Evolutionary conservation across 1,139 yeast genomes (phyloP), one percentile per base, ranked within the genome.

Genomic region (Sugiyamaella novakii): DNA sequence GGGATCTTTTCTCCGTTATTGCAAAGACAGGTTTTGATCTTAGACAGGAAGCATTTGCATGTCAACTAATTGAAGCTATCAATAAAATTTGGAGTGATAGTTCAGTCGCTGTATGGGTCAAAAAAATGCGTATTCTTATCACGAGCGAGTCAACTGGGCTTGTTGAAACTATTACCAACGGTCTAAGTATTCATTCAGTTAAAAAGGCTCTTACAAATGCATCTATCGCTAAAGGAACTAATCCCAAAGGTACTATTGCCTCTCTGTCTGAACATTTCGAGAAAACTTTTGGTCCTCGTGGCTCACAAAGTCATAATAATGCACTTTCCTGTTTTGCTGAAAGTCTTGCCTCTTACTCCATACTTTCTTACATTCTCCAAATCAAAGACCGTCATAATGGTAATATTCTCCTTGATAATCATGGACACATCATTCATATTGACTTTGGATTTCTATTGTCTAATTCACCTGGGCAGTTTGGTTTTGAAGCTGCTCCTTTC

Each of bases 301-400:
- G 27, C 68, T 72, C 3, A 69, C 83, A 1, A 60, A 70, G 10
- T 50, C 86, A 80, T 64, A 80, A 75, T 56, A 73, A 75, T 47
- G 97, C 98, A 0, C 94, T 89, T 61, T 83, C 80, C 38, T 85
- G 84, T 58, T 92, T 92, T 69, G 87, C 94, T 2, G 73, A 76
- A 49, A 88, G 96, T 38, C 74, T 92, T 46, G 98, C 97, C 0
- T 83, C 92, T 0, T 92, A 91, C 63, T 89, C 97, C 0, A 76
- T 92, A 12, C 81, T 92, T 36, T 89, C 96, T 63, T 92, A 92
- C 61, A 70, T 91, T 25, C 73, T 92, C 41, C 98, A 92, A 67
- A 86, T 92, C 48, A 92, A 92, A 61, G 98, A 92, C 66, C 78
- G 98, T 54, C 98, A 92, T 63, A 92, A 92, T 66, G 98, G 98